phyloP scores from a whole-genome alignment of 768 basidiomycete genomes.

The Daedalea quercina region DNA sequence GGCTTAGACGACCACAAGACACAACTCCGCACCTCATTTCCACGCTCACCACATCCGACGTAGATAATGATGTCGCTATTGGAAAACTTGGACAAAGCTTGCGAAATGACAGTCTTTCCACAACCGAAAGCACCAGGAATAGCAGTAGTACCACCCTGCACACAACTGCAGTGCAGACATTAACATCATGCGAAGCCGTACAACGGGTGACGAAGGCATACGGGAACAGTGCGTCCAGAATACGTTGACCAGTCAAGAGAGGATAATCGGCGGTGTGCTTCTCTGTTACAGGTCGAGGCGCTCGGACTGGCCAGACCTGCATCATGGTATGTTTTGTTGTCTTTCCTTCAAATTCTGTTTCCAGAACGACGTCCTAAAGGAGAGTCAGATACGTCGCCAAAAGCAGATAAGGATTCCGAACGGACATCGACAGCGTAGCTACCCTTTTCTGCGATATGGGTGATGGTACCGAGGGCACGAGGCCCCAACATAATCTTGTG shows the following conservation, averaged over 20 bases:
- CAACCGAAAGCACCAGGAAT: constrained; percentile 99
- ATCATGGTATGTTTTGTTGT: constrained; percentile 90
- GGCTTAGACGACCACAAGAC: neutral
- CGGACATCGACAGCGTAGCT: constrained; percentile 86
- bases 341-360: constrained; percentile 97
- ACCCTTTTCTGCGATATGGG: constrained; percentile 89
- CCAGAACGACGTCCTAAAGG: constrained; percentile 81
- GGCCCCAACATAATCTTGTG: constrained; percentile 98
- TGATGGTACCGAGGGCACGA: constrained; percentile 91
- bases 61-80: constrained; percentile 99
- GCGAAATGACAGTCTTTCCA: constrained; percentile 97
- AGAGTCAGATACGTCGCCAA: neutral
- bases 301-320: constrained; percentile 99
- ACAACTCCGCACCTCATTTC: constrained; percentile 68
- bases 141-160: constrained; percentile 93
- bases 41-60: constrained; percentile 98
- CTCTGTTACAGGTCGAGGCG: constrained; percentile 92
- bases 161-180: constrained; percentile 48
- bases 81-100: constrained; percentile 96
- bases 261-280: constrained; percentile 92
- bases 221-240: constrained; percentile 96
- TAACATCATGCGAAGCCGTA: neutral
- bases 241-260: constrained; percentile 92
- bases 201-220: constrained; percentile 32
- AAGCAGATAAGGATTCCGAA: neutral